These are phyloP conservation scores for Linnemannia elongata DNA, from an alignment of 192 early-diverging fungal species.

Conservation along the genomic window DNA sequence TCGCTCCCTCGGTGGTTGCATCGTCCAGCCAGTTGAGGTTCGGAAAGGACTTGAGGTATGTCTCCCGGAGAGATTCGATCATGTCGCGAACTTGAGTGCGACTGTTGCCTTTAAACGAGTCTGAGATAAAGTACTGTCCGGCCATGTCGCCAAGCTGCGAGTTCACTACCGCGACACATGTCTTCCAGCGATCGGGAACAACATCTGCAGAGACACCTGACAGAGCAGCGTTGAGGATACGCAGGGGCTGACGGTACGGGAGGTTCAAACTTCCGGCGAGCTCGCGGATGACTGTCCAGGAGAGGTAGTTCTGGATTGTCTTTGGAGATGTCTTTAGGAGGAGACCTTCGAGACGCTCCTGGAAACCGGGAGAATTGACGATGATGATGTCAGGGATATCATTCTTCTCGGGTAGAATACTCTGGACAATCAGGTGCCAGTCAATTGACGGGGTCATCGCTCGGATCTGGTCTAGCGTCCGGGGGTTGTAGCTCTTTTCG, in stretches of 20 bases:
- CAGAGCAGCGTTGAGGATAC: conserved; percentile 43
- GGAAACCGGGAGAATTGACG: conserved; percentile 54
- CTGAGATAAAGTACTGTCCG: conserved; percentile 54
- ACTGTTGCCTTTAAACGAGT: conserved; percentile 55
- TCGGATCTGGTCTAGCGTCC: conserved; percentile 31
- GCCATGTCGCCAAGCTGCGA: conserved; percentile 51
- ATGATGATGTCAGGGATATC: conserved; percentile 42
- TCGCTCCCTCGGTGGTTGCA: conserved; percentile 60
- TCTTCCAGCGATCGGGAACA: conserved; percentile 62
- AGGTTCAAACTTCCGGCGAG: conserved; percentile 54
- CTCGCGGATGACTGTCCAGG: conserved; percentile 59
- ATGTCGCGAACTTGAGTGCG: conserved; percentile 59
- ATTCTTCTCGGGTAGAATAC: conserved; percentile 13
- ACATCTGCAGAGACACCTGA: conserved; percentile 58
- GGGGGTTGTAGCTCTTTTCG: conserved; percentile 59
- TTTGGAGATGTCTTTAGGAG: conserved; percentile 43
- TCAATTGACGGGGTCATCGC: conserved; percentile 52
- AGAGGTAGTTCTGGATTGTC: conserved; percentile 60
- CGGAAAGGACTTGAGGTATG: conserved; percentile 57
- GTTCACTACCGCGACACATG: conserved; percentile 45
- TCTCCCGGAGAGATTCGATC: conserved; percentile 57
- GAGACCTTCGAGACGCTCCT: conserved; percentile 39
- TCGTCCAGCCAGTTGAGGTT: conserved; percentile 72
- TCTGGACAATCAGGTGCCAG: conserved; percentile 47
- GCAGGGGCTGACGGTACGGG: conserved; percentile 53